Percentiles rank a stretch among this genome's conserved stretches.
phyloP scores from a whole-genome alignment of 2,329 filamentous ascomycete species.

The Apiospora sp. region DNA sequence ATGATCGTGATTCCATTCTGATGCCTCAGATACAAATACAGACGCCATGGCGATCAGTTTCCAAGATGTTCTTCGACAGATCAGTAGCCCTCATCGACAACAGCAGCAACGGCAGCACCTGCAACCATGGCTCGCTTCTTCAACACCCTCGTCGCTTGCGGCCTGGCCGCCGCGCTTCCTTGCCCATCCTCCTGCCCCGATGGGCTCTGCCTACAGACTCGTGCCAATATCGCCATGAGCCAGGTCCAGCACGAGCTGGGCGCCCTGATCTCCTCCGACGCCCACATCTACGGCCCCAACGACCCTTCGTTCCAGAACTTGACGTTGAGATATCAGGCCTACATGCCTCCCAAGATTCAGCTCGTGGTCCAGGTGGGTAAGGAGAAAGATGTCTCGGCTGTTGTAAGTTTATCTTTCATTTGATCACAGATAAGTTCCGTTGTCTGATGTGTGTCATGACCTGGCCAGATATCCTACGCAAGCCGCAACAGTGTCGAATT shows the following conservation, averaged over 20 bases:
- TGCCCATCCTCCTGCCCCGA: not conserved
- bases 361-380: conserved; percentile 56
- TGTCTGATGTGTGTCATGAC: not conserved
- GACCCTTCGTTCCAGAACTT: conserved; percentile 48
- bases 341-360: conserved; percentile 51
- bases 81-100: not conserved
- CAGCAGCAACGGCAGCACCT: not conserved
- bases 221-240: not conserved
- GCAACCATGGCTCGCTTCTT: not conserved
- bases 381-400: conserved; percentile 58
- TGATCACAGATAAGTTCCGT: too few species aligned
- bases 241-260: conserved; percentile 1
- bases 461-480: conserved; percentile 48
- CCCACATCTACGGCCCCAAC: conserved; percentile 38
- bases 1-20: not conserved
- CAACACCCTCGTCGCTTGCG: not conserved
- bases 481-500: conserved; percentile 47
- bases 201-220: not conserved
- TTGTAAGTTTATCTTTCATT: conserved; percentile 39
- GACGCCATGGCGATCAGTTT: not conserved
- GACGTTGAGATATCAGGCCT: conserved; percentile 54
- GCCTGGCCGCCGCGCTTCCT: not conserved
- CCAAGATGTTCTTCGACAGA: too few species aligned
- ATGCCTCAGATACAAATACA: not conserved
- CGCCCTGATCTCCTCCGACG: not conserved